Evolutionary conservation across 2,329 filamentous ascomycete species (phyloP).

Genomic region (Claviceps arundinis): DNA sequence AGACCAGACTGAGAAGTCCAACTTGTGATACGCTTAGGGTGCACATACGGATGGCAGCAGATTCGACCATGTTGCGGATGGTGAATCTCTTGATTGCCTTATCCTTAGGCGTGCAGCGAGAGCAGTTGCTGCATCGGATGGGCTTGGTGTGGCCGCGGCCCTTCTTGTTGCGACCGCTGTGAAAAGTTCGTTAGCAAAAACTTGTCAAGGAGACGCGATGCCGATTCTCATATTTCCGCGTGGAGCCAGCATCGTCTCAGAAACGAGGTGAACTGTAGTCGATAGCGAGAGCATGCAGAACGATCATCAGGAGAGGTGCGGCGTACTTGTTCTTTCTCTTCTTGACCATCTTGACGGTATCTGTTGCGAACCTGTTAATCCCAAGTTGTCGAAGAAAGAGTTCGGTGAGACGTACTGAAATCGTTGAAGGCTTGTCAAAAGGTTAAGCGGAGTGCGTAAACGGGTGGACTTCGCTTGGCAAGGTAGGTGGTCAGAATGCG

Average conservation of each 20-base stretch:
- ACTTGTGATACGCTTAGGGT: background rate
- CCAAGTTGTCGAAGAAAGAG: slow-evolving; percentile 13
- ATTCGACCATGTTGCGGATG: slow-evolving; percentile 99
- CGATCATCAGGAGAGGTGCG: background rate
- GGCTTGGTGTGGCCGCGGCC: slow-evolving; percentile 99
- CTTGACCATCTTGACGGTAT: slow-evolving; percentile 56
- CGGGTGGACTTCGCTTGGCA: slow-evolving; percentile 6
- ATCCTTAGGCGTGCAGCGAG: slow-evolving; percentile 91
- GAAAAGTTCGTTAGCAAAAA: slow-evolving; percentile 11
- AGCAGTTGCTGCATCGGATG: slow-evolving; percentile 67
- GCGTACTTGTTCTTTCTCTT: slow-evolving; percentile 58
- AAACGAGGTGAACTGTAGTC: background rate
- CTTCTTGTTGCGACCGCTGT: slow-evolving; percentile 98
- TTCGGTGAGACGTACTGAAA: background rate
- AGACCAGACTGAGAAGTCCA: background rate
- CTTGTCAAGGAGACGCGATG: slow-evolving; percentile 2
- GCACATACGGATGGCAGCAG: slow-evolving; percentile 93
- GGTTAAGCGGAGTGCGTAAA: slow-evolving; percentile 5
- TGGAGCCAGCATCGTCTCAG: slow-evolving; percentile 8
- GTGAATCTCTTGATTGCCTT: slow-evolving; percentile 99
- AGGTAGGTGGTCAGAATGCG: background rate
- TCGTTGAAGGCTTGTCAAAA: background rate
- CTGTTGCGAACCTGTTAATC: slow-evolving; percentile 25
- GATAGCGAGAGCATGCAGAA: background rate
- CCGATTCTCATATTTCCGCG: background rate